These are phyloP conservation scores for Glycine latifolia DNA, from an alignment of 306 rosid genomes.

Conservation along the genomic window DNA sequence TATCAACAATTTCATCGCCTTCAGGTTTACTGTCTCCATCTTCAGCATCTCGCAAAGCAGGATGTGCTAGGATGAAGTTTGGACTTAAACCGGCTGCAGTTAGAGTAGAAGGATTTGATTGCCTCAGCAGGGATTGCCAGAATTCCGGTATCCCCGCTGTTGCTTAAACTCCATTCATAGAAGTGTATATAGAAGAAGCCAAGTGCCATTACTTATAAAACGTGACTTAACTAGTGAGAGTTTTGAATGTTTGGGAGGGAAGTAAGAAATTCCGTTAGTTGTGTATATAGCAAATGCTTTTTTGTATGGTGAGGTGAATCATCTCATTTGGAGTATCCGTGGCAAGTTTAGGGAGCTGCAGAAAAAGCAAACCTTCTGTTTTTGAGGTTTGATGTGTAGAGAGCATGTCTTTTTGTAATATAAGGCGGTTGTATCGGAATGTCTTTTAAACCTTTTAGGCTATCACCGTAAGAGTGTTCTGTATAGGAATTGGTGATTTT, in stretches of 20 bases:
- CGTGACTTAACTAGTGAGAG: conserved; percentile 52
- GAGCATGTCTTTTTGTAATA: conserved; percentile 52
- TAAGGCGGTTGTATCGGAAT: conserved; percentile 40
- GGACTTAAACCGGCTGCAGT: conserved; percentile 78
- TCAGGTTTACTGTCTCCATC: conserved; percentile 64
- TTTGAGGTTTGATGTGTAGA: conserved; percentile 55
- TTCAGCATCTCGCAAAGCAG: conserved; percentile 69
- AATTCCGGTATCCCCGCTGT: conserved; percentile 77
- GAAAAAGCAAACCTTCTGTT: conserved; percentile 53
- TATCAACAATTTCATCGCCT: conserved; percentile 61
- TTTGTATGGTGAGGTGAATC: conserved; percentile 30
- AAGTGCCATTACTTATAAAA: conserved; percentile 56
- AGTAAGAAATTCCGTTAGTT: conserved; percentile 42
- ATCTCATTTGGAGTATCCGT: conserved; percentile 37
- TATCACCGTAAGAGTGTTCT: conserved; percentile 49
- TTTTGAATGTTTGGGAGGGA: conserved; percentile 44
- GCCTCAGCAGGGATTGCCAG: conserved; percentile 79
- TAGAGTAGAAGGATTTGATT: conserved; percentile 90
- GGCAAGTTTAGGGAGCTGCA: conserved; percentile 44
- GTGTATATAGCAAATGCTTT: conserved; percentile 44
- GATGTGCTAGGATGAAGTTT: conserved; percentile 67
- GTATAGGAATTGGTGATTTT: conserved; percentile 58
- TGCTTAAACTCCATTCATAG: conserved; percentile 56
- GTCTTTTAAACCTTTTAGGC: conserved; percentile 46
- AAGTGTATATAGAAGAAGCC: conserved; percentile 76